phyloP scores from a whole-genome alignment of 345 rosid genomes.

The Eucalyptus marginata region DNA sequence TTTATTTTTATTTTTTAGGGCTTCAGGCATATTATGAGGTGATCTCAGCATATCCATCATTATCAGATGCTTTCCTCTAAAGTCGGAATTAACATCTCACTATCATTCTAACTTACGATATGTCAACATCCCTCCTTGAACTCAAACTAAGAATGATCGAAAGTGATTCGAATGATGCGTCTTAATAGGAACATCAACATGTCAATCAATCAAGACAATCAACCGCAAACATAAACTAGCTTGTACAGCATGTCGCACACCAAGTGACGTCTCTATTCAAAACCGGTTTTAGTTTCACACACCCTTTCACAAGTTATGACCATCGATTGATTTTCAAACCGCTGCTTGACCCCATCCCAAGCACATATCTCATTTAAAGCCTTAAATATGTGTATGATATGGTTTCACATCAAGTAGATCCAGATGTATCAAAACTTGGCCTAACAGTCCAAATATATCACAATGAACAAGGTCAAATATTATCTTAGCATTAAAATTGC shows the following conservation, averaged over 20 bases:
- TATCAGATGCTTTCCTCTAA: background rate
- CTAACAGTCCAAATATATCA: background rate
- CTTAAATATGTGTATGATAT: background rate
- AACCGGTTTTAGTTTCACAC: background rate
- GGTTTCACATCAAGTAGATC: background rate
- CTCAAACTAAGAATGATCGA: background rate
- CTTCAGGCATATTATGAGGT: background rate
- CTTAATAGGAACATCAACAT: background rate
- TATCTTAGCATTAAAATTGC: background rate
- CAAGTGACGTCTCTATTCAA: background rate
- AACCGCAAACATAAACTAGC: background rate
- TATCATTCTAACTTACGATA: background rate
- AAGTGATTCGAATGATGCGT: background rate
- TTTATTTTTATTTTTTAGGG: too few species aligned
- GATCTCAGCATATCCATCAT: background rate
- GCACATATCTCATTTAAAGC: background rate
- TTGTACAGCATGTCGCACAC: background rate
- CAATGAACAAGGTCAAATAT: background rate
- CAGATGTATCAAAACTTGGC: background rate
- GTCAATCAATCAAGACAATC: background rate
- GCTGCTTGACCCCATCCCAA: background rate
- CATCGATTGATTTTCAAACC: background rate
- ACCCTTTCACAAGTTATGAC: background rate
- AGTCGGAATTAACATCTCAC: background rate
- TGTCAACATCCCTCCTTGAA: background rate